Evolutionary conservation across 1,284 basidiomycete genomes (phyloP).

Genomic region (Marasmius sp.): DNA sequence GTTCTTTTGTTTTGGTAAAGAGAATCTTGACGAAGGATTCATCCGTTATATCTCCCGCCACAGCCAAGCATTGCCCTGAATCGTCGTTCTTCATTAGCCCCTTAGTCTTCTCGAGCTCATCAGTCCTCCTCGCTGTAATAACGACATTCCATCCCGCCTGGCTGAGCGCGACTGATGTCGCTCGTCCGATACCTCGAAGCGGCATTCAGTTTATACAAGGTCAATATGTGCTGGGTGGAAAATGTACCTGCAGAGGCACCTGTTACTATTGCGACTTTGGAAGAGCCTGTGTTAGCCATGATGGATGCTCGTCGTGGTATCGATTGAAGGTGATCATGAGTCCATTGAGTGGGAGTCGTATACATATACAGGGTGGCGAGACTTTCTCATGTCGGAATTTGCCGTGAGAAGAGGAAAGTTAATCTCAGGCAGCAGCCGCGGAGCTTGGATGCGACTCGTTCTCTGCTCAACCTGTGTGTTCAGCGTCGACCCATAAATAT

Average conservation of each 20-base stretch:
- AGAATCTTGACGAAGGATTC: constrained; percentile 60
- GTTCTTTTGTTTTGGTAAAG: constrained; percentile 52
- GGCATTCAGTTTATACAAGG: too few relatives aligned
- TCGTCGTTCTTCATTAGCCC: constrained; percentile 39
- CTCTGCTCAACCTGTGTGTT: too few relatives aligned
- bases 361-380: too few relatives aligned
- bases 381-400: too few relatives aligned
- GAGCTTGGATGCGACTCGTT: too few relatives aligned
- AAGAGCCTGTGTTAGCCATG: not conserved
- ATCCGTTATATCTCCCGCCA: constrained; percentile 64
- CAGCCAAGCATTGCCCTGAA: constrained; percentile 32
- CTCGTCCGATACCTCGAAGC: constrained; percentile 32
- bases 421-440: too few relatives aligned
- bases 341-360: not conserved
- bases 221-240: not conserved
- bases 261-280: constrained; percentile 12
- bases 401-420: too few relatives aligned
- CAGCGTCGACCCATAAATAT: too few relatives aligned
- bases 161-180: constrained; percentile 47
- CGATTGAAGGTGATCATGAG: not conserved
- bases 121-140: constrained; percentile 54
- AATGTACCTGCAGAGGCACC: constrained; percentile 15
- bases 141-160: constrained; percentile 60
- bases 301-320: not conserved
- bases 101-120: constrained; percentile 60